Percentiles rank a stretch among this genome's conserved stretches.
phyloP scores from a whole-genome alignment of 805 yeast genomes.

The Metschnikowia drakensbergensis region DNA sequence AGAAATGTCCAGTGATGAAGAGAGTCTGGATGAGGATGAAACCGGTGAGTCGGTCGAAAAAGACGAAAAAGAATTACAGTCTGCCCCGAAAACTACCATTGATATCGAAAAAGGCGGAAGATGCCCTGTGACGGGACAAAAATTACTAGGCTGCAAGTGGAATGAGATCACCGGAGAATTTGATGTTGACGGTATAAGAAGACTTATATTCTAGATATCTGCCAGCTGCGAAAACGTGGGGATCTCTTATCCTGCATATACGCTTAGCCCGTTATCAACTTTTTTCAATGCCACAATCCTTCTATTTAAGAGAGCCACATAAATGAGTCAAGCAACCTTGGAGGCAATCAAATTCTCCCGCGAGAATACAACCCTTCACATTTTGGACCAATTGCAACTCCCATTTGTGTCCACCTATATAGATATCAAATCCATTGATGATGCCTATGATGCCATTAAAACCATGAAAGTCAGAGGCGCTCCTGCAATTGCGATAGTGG shows the following conservation, averaged over 20 bases:
- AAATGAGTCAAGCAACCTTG: conserved; percentile 23
- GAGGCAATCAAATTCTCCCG: conserved; percentile 68
- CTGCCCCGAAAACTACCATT: background rate
- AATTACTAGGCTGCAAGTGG: conserved; percentile 67
- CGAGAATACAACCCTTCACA: conserved; percentile 42
- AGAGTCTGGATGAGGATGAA: conserved; percentile 7
- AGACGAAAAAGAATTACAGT: conserved; percentile 4
- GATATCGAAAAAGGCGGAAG: conserved; percentile 47
- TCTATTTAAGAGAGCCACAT: background rate
- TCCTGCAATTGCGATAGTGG: conserved; percentile 96
- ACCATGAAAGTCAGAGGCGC: conserved; percentile 97
- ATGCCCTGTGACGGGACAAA: conserved; percentile 81
- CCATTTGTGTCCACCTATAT: conserved; percentile 79
- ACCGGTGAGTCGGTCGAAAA: conserved; percentile 9
- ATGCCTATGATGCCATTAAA: conserved; percentile 80
- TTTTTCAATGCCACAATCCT: conserved; percentile 1
- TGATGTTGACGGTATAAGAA: conserved; percentile 71
- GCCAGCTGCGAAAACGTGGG: conserved; percentile 3
- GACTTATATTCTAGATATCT: conserved; percentile 53
- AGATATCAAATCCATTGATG: conserved; percentile 56
- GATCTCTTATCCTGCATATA: conserved; percentile 5
- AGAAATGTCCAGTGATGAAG: conserved; percentile 12
- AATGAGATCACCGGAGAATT: conserved; percentile 55
- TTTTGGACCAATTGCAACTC: conserved; percentile 76
- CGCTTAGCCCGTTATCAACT: background rate